Evolutionary conservation across 1,139 yeast species (phyloP), one percentile per base, ranked within the genome.

Genomic region (Blastobotrys malaysiensis): DNA sequence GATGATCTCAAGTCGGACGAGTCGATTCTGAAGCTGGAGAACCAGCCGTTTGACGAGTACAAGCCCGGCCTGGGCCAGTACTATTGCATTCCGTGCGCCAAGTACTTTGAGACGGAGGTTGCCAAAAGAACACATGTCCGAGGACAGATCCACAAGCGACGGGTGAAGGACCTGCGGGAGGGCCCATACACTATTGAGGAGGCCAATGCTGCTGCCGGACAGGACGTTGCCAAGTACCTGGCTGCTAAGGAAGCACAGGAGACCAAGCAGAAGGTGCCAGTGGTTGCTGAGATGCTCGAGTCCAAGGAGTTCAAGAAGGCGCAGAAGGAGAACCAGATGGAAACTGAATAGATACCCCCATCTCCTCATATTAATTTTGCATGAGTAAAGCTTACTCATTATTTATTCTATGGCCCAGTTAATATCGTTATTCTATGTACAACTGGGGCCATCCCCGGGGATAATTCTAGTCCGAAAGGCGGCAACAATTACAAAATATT

Each of bases 31-130:
- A 74, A 77, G 51, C 76, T 91, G 57, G 80, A 86, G 68, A 82
- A 88, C 68, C 98, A 91, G 72, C 87, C 89, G 11, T 71, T 88
- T 55, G 97, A 93, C 70, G 98, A 91, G 73, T 83, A 83, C 51
- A 86, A 86, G 68, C 93, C 97, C 0, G 99, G 99, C 3, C 74
- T 93, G 62, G 99, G 97, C 16, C 98, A 93, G 72, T 86, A 83
- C 71, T 93, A 89, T 71, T 93, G 98, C 72, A 79, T 93, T 55
- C 96, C 90, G 61, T 93, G 99, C 77, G 96, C 96, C 52, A 88
- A 86, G 70, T 89, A 93, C 70, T 89, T 83, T 66, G 97, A 91
- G 67, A 84, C 84, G 57, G 91, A 86, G 54, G 69, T 73, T 46
- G 87, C 96, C 13, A 76, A 88, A 58, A 82, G 82, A 60, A 78